Base-by-base conservation (phyloP, 2,329 filamentous ascomycete genomes). In the Calcarisporium arbuscula region DNA sequence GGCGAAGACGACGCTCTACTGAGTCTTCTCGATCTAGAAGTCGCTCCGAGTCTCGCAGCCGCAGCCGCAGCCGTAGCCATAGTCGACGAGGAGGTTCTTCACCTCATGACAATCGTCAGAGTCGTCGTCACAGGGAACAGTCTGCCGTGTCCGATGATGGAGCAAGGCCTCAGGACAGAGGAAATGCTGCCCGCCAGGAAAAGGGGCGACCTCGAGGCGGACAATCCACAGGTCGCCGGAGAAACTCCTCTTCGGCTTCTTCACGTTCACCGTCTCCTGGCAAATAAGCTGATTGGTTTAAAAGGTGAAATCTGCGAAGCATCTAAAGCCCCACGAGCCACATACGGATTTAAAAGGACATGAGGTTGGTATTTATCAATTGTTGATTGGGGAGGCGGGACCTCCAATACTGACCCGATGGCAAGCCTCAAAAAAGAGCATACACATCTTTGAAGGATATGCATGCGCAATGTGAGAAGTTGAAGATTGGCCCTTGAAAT, bases 231-330 rank as follows among this genome's bases (percentile, higher is more conserved):
- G 43, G 35, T 30, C 66, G 63, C 45, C 68, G 67, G 53, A 64
- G 62, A 47, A 72, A 65, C 53, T 62, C 62, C 44, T 74, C 72
- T 44, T 70, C 70, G 43, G 62, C 62, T 53, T 70, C 71, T 51
- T 67, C 67, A 56, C 58, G 60, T 51, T 63, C 67, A 56, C 64
- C 62, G 54, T 55, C 56, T 52, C 67, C 61, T 62, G 57, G 65
- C 57, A 72, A 62, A 59, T 67, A 65, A 55, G 71, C 68, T 77
- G 74, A 79, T 75, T n/a, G 59, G 58, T 69, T 67, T 44, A 44
- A 49, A 58, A 57, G 56, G 53, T 51, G 49, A 50, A 41, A n/a
- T n/a, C n/a, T n/a, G n/a, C n/a, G n/a, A n/a, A n/a, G n/a, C n/a
- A n/a, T n/a, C n/a, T n/a, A n/a, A n/a, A n/a, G n/a, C n/a, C n/a